Evolutionary conservation across 2,329 filamentous ascomycete genomes (phyloP), one percentile per base, ranked within the genome.

Genomic region (Trichophyton simii): DNA sequence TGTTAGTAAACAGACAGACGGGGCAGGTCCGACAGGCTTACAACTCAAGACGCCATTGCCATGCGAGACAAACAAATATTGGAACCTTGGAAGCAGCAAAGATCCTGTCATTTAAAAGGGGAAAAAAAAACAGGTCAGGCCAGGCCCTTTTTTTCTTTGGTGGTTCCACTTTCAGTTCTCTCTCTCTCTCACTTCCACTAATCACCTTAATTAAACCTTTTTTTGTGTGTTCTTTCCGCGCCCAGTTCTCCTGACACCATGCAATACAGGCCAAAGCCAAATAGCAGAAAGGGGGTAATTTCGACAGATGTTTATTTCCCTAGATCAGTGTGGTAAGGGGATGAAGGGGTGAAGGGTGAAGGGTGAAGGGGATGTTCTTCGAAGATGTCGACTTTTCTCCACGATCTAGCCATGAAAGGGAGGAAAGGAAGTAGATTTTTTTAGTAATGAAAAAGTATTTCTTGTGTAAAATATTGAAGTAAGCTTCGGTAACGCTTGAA

Each of bases 261-360:
- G 46, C 46, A 52, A 52, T 52, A 52, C 20, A 52, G 46, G 46
- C 46, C 46, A 52, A 52, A 50, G 46, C 46, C 46, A 52, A 52
- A 50, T 28, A 50, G 34, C 34, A 36, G 34, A 28, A 50, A 28
- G 8, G 2, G 13, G 46, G 11, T 52, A 31, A 52, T 31, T 28
- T 57, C 8, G n/a, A 57, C 36, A 57, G 13, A 38, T 38, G 11
- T 38, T 38, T 20, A 38, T 38, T 38, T 20, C 54, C 31, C 54
- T 38, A 41, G 13, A 38, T 38, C 34, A 13, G 34, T 38, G 11
- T 11, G 34, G 28, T 31, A 31, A 11, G 3, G 34, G 9, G 9
- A 36, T 18, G 18, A 18, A 18, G 18, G 11, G 34, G 22, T 22
- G 3, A 11, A 13, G 34, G 34, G 34, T 9, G 11, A 38, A 11